These are phyloP conservation scores for Pestalotiopsis sp. DNA, from an alignment of 2,329 filamentous ascomycete species.

Conservation along the genomic window DNA sequence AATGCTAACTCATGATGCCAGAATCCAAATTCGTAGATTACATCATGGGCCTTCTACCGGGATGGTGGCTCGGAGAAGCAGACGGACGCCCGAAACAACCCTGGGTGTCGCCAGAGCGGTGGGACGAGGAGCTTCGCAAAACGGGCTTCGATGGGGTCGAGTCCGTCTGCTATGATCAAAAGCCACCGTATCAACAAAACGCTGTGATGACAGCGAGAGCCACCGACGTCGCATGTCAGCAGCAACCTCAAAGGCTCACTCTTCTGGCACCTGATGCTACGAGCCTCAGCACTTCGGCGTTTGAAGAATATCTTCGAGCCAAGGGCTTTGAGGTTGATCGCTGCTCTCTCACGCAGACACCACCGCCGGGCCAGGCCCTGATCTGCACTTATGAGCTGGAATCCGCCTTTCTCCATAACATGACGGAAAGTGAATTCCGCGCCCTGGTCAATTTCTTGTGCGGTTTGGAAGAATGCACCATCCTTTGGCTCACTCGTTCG, in stretches of 20 bases:
- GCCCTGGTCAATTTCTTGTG: neutral
- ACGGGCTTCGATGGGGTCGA: constrained; percentile 10
- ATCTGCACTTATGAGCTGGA: neutral
- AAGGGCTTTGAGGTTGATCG: neutral
- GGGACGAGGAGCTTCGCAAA: constrained; percentile 7
- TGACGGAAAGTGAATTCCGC: neutral
- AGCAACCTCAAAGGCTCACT: neutral
- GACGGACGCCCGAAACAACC: constrained; percentile 1
- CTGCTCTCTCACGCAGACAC: neutral
- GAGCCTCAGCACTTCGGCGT: neutral
- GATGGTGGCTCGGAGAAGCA: constrained; percentile 14
- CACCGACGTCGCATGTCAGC: neutral
- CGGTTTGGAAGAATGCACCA: neutral
- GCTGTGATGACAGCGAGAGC: neutral
- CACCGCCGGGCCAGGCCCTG: neutral
- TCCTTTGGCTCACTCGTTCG: neutral
- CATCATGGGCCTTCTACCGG: constrained; percentile 1
- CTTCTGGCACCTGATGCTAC: neutral
- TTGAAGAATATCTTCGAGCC: neutral
- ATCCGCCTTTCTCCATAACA: neutral
- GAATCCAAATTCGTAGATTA: constrained; percentile 1
- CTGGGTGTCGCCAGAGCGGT: constrained; percentile 1
- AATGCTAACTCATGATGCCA: neutral
- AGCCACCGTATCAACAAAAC: neutral
- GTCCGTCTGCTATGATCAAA: neutral